phyloP scores from a whole-genome alignment of 164 flowering plant species.

The Magnolia sinica region DNA sequence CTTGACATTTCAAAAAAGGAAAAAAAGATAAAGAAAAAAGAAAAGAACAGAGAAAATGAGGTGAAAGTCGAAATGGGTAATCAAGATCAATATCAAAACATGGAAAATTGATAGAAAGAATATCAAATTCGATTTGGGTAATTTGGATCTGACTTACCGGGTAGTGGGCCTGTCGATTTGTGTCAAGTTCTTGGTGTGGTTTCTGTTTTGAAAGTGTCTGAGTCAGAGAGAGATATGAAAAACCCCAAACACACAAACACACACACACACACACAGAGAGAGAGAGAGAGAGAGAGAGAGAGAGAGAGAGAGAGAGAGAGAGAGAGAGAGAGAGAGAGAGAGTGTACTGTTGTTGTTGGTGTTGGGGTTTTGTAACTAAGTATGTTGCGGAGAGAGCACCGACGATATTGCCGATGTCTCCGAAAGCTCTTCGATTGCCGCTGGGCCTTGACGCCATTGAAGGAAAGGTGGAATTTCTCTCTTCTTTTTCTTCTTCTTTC shows the following conservation, averaged over 20 bases:
- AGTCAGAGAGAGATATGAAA: too few species aligned
- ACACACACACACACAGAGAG: too few species aligned
- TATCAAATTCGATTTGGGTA: too few species aligned
- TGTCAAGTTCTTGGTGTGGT: too few species aligned
- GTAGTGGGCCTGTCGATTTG: too few species aligned
- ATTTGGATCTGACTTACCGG: too few species aligned
- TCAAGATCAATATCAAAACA: too few species aligned
- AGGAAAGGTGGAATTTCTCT: neutral
- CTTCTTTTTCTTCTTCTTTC: neutral
- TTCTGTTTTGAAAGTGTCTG: too few species aligned
- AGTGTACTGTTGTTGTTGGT: neutral
- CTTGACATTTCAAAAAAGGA: neutral
- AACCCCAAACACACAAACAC: too few species aligned
- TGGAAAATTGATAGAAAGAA: too few species aligned
- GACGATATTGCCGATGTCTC: conserved; percentile 15
- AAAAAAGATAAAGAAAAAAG: neutral
- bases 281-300: neutral
- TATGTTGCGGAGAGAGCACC: conserved; percentile 6
- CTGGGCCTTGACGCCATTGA: conserved; percentile 11
- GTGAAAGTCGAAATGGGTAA: neutral
- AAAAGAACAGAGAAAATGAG: neutral
- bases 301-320: neutral
- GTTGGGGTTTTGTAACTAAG: conserved; percentile 4
- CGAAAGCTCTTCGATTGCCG: conserved; percentile 17
- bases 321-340: neutral